phyloP scores from a whole-genome alignment of 768 basidiomycete species.

The Nevesoporus exiguus region DNA sequence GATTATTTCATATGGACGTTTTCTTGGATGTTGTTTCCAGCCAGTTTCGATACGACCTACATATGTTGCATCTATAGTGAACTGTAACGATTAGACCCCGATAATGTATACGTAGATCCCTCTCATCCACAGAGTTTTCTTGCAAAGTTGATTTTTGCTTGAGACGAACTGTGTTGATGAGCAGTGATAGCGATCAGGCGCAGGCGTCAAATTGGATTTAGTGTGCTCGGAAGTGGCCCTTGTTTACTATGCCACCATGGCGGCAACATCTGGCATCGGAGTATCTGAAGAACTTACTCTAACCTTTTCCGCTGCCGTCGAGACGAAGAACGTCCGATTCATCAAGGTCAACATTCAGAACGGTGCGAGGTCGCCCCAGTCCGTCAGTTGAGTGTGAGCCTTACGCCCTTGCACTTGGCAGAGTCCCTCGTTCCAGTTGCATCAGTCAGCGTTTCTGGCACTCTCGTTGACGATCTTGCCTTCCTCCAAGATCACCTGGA shows the following conservation, averaged over 20 bases:
- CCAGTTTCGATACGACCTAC: conserved; percentile 20
- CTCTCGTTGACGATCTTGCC: conserved; percentile 60
- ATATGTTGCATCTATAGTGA: conserved; percentile 35
- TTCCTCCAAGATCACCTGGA: conserved; percentile 57
- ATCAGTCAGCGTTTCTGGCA: conserved; percentile 45
- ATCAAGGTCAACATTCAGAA: conserved; percentile 74
- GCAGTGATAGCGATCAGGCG: too few species aligned
- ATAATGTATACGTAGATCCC: conserved; percentile 35
- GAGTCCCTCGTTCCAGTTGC: conserved; percentile 66
- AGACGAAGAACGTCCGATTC: conserved; percentile 55
- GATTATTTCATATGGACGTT: conserved; percentile 19
- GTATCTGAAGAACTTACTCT: conserved; percentile 56
- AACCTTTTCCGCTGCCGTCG: conserved; percentile 56
- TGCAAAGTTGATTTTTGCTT: not conserved
- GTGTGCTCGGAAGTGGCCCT: too few species aligned
- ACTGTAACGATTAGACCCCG: conserved; percentile 30
- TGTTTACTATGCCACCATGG: conserved; percentile 50
- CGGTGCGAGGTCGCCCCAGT: conserved; percentile 44
- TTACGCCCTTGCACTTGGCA: conserved; percentile 33
- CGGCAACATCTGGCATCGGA: conserved; percentile 68
- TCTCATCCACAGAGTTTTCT: conserved; percentile 14
- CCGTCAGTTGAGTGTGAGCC: conserved; percentile 13
- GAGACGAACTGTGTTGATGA: too few species aligned
- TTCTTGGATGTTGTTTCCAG: conserved; percentile 13
- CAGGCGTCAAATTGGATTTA: too few species aligned